Conservation (phyloP, 202 grass and related monocot species). For the Dendrocalamus latiflorus region DNA sequence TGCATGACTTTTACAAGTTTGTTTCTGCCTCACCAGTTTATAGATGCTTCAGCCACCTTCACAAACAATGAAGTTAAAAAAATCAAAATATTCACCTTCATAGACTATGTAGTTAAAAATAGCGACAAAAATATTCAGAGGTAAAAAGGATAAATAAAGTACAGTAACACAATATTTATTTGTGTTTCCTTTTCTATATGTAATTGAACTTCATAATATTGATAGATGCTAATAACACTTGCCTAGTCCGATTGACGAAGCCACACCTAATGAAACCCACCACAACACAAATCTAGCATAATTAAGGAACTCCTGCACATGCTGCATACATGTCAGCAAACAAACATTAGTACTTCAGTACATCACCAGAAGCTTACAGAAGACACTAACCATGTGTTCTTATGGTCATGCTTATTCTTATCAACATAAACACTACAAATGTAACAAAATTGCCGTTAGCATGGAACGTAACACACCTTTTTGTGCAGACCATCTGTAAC, state of each 20-base stretch:
- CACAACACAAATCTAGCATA: slow-evolving; percentile 81
- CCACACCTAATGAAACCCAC: slow-evolving; percentile 90
- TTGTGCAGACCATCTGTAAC: slow-evolving; percentile 62
- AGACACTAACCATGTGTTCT: not conserved
- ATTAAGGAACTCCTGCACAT: slow-evolving; percentile 69
- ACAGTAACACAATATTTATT: not conserved
- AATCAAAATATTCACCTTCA: no score
- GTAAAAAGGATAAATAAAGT: not conserved
- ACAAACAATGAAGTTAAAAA: not conserved
- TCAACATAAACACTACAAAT: not conserved
- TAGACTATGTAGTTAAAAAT: not conserved
- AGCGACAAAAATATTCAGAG: not conserved
- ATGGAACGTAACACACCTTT: slow-evolving; percentile 46
- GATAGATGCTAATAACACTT: slow-evolving; percentile 31
- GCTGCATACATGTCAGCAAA: slow-evolving; percentile 53
- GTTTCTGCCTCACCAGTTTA: not conserved
- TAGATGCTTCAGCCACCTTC: not conserved
- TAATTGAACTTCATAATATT: not conserved
- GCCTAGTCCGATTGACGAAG: slow-evolving; percentile 92
- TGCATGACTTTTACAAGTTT: not conserved
- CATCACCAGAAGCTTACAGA: not conserved
- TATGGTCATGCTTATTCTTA: not conserved
- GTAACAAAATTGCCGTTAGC: slow-evolving; percentile 4
- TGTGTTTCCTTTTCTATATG: not conserved
- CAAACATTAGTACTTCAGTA: slow-evolving; percentile 23